Conservation (phyloP, 805 yeast species). For the Priceomyces castillae region DNA sequence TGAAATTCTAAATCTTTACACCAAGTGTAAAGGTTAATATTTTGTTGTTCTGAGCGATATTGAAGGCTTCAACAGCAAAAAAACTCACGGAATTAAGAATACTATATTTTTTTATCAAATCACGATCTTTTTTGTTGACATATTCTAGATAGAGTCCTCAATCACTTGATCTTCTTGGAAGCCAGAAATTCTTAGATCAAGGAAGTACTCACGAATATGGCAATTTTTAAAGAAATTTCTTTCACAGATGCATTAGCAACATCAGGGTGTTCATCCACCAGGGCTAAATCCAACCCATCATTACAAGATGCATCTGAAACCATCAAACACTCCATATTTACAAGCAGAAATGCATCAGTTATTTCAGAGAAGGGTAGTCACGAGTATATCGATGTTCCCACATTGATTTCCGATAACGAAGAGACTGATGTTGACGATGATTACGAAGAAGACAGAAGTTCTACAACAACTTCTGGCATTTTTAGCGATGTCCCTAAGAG, state of each 20-base stretch:
- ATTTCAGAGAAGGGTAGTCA: not conserved
- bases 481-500: not conserved
- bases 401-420: conserved; percentile 32
- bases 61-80: not conserved
- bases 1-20: not conserved
- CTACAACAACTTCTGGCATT: conserved; percentile 1
- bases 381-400: conserved; percentile 25
- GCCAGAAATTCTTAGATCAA: conserved; percentile 1
- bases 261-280: not conserved
- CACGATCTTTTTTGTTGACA: not conserved
- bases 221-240: not conserved
- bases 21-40: not conserved
- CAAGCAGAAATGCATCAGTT: not conserved
- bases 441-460: conserved; percentile 20
- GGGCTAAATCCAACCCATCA: not conserved
- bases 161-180: conserved; percentile 2
- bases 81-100: not conserved
- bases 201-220: not conserved
- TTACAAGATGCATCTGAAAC: not conserved
- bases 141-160: not conserved
- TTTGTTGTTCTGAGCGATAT: not conserved
- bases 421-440: conserved; percentile 8
- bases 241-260: not conserved
- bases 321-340: not conserved
- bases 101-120: not conserved